Evolutionary conservation across 2,329 filamentous ascomycete genomes (phyloP).

Genomic region (Penicillium sp.): DNA sequence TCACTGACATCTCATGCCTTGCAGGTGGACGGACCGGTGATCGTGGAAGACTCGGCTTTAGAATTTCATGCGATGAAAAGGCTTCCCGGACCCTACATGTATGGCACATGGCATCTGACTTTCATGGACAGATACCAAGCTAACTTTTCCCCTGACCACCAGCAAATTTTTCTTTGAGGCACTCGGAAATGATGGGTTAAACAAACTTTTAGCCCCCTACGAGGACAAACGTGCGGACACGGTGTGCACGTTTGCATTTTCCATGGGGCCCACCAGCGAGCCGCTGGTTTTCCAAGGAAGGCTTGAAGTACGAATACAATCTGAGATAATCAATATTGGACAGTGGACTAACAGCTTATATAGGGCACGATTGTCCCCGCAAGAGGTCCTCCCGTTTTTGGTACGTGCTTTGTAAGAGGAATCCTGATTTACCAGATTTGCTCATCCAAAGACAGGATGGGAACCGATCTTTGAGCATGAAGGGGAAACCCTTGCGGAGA

Average conservation of each 20-base stretch:
- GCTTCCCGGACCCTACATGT: conserved; percentile 89
- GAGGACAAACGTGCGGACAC: conserved; percentile 83
- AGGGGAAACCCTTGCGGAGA: conserved; percentile 84
- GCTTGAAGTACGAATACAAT: conserved; percentile 15
- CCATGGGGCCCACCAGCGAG: conserved; percentile 72
- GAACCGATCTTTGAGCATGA: conserved; percentile 87
- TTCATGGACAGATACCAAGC: conserved; percentile 32
- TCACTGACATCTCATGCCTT: not conserved
- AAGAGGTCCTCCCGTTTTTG: conserved; percentile 74
- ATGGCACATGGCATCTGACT: conserved; percentile 36
- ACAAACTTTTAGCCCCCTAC: conserved; percentile 78
- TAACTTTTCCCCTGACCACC: not conserved
- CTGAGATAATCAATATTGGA: not conserved
- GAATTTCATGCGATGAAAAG: conserved; percentile 81
- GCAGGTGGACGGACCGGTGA: conserved; percentile 74
- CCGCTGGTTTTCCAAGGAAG: conserved; percentile 78
- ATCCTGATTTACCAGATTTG: too few species aligned
- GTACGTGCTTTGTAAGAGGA: conserved; percentile 50
- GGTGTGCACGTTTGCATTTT: conserved; percentile 88
- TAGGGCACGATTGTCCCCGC: conserved; percentile 74
- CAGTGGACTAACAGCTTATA: not conserved
- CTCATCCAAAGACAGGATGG: conserved; percentile 64
- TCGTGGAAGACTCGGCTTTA: conserved; percentile 87
- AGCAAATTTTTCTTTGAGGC: conserved; percentile 87
- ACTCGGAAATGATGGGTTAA: conserved; percentile 75